phyloP scores from a whole-genome alignment of 148 eudicot genomes.

The Fallopia convolvulus region DNA sequence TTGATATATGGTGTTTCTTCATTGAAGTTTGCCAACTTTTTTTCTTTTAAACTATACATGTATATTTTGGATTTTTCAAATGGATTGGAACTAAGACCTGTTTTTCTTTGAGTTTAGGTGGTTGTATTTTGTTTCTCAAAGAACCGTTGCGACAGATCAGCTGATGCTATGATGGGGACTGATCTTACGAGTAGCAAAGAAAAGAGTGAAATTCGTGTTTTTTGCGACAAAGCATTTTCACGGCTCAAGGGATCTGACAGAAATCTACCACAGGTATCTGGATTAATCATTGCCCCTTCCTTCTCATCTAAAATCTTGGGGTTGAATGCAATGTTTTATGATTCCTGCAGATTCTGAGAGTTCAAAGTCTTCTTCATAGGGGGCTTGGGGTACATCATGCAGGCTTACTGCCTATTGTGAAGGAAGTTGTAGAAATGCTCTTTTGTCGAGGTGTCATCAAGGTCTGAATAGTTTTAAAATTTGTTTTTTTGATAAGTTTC shows the following conservation, averaged over 20 bases:
- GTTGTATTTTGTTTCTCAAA: conserved; percentile 94
- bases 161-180: conserved; percentile 65
- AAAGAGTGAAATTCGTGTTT: conserved; percentile 91
- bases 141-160: conserved; percentile 95
- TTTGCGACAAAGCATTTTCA: conserved; percentile 96
- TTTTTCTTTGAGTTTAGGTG: conserved; percentile 44
- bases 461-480: conserved; percentile 27
- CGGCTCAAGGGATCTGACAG: conserved; percentile 95
- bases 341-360: conserved; percentile 57
- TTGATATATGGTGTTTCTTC: background rate
- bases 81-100: background rate
- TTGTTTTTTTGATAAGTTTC: background rate
- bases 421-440: conserved; percentile 99
- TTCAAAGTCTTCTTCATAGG: conserved; percentile 80
- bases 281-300: background rate
- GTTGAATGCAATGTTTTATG: conserved; percentile 8
- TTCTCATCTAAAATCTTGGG: background rate
- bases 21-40: background rate
- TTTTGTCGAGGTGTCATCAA: conserved; percentile 98
- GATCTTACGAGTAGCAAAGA: conserved; percentile 86
- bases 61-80: background rate
- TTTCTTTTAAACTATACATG: background rate
- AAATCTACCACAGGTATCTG: conserved; percentile 78
- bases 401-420: conserved; percentile 93
- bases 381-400: conserved; percentile 99